A percentile compares a stretch with the other conserved stretches of the same genome.
Conservation (phyloP, 495 filamentous ascomycete genomes). For the Talaromyces proteolyticus region DNA sequence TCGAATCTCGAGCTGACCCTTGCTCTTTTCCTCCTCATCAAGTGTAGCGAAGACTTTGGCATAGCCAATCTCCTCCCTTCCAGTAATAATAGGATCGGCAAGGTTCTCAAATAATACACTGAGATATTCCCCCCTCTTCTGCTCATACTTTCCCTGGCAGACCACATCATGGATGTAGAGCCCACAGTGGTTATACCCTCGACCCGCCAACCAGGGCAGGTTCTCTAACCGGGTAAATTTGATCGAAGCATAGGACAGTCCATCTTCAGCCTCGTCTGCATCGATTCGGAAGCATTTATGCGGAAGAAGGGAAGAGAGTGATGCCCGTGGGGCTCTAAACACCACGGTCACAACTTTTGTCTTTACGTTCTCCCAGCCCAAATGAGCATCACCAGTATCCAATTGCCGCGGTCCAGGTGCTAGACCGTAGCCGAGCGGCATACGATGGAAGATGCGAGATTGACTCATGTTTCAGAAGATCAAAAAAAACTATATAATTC, state of each 20-base stretch:
- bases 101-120: neutral
- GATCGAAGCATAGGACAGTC: slow-evolving; percentile 48
- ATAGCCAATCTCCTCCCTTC: neutral
- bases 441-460: neutral
- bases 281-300: slow-evolving; percentile 54
- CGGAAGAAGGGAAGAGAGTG: neutral
- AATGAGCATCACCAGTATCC: neutral
- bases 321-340: neutral
- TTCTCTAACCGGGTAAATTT: neutral
- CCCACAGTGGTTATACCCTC: neutral
- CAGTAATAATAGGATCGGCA: neutral
- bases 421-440: slow-evolving; percentile 7
- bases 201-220: neutral
- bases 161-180: neutral
- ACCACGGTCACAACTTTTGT: neutral
- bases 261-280: slow-evolving; percentile 57
- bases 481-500: neutral
- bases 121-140: neutral
- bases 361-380: neutral
- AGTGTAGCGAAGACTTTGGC: neutral
- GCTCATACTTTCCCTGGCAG: neutral
- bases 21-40: neutral
- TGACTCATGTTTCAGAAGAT: neutral
- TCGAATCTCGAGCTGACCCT: neutral
- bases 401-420: neutral